Evolutionary conservation across 2,329 filamentous ascomycete genomes (phyloP), one percentile per base, ranked within the genome.

Genomic region (Xylaria sp.): DNA sequence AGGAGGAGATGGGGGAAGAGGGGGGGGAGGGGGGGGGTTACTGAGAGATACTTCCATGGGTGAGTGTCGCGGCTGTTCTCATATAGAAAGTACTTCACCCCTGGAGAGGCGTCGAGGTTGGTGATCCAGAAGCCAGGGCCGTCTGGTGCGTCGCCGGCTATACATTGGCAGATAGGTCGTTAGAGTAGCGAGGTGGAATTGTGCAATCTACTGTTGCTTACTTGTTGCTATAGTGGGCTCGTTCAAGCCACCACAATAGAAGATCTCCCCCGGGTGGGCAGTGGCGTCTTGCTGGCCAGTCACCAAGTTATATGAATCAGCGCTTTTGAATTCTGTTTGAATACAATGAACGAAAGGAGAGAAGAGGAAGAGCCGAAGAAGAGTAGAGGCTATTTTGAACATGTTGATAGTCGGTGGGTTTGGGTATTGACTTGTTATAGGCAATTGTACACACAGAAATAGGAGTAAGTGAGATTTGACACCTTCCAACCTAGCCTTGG

Each of bases 31-130:
- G 23, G 23, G 2, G 9, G 45, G 56, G 70, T 53, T 60, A 71
- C 71, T 37, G 61, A 47, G 40, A 70, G 57, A 42, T 72, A 71
- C 59, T 73, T 72, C 71, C 71, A 73, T 6, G 71, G 68, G 25
- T 68, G 68, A 1, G 66, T 42, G 43, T 73, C 71, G 6, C 66
- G 63, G 42, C 60, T 66, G 46, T 72, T 72, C 52, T 73, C 71
- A 59, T 72, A 69, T 2, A 73, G 43, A 45, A 72, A 72, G 61
- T 67, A 72, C n/a, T 63, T 50, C 15, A 45, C 60, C 21, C 66
- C 68, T 11, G 62, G 28, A 28, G 56, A 59, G n/a, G 54, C 63
- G 49, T 73, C 71, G 3, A 59, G 49, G 51, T 73, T 71, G 7
- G 63, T 67, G 28, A 73, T 63, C 50, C 66, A 64, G 45, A 73